Evolutionary conservation across 805 yeast genomes (phyloP), one percentile per base, ranked within the genome.

Genomic region (Nakazawaea ishiwadae): DNA sequence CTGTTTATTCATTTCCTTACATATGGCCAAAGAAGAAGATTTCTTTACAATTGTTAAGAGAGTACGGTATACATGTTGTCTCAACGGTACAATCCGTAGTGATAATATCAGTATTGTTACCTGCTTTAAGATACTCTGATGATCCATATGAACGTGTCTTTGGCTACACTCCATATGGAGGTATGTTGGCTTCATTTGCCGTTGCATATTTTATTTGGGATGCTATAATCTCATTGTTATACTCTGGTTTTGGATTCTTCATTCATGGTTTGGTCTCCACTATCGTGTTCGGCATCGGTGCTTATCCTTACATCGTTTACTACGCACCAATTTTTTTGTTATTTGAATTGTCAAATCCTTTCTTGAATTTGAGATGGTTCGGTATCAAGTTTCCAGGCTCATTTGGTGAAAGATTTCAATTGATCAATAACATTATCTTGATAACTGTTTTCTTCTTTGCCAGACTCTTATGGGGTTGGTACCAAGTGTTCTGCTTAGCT

Each of bases 381-480:
- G 66, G 63, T 2, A 44, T 63, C 47, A 61, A 60, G 47, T 60
- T 59, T 35, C 54, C 53, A 4, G 46, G 54, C 12, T 21, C 42
- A 11, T 44, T 63, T 12, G 52, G 59, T 30, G 58, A 48, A n/a
- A 51, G 48, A 23, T 36, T 56, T 39, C 54, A 60, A 48, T 48
- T 63, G 44, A 35, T 54, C 23, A 63, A 63, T 46, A 63, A 63
- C 49, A 49, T 56, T 23, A 49, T 63, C 16, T 52, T 63, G 37
- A 58, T 63, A 39, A 40, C 52, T 37, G 49, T 61, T 12, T 63
- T 63, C 49, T 63, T 63, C 48, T 55, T 56, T 21, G 52, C 61
- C 17, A 51, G 68, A 37, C 57, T 63, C 28, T 51, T 55, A 28
- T 63, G 66, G 66, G 68, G 68, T 31, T 63, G 68, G 68, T 61